Percentiles rank a stretch among this genome's conserved stretches.
These are phyloP conservation scores for Astrothelium subdiscretum DNA, from an alignment of 495 filamentous ascomycete genomes.

Conservation along the genomic window DNA sequence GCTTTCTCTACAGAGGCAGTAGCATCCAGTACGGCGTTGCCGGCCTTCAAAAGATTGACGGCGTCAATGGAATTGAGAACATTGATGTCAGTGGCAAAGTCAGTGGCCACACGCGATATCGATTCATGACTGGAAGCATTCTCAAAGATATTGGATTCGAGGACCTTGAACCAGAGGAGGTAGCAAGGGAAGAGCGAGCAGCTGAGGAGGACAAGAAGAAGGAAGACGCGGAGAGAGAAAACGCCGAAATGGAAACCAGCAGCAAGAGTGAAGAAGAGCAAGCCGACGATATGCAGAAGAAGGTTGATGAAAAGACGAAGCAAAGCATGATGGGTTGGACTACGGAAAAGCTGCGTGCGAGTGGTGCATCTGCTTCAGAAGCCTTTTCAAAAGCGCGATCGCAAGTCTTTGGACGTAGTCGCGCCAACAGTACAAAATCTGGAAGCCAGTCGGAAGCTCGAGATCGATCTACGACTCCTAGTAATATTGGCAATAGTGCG, in stretches of 20 bases:
- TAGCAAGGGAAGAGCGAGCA: conserved; percentile 48
- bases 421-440: neutral
- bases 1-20: conserved; percentile 64
- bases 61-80: conserved; percentile 61
- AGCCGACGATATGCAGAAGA: conserved; percentile 22
- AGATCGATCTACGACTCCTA: neutral
- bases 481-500: neutral
- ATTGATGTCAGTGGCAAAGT: conserved; percentile 62
- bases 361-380: neutral
- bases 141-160: conserved; percentile 57
- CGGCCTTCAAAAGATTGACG: conserved; percentile 54
- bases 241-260: conserved; percentile 33
- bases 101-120: conserved; percentile 60
- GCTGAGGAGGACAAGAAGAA: conserved; percentile 45
- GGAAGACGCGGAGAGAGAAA: conserved; percentile 42
- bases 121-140: conserved; percentile 56
- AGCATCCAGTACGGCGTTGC: conserved; percentile 68
- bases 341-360: conserved; percentile 11
- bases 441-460: neutral
- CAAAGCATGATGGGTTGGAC: conserved; percentile 21
- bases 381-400: neutral
- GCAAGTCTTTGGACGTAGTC: neutral
- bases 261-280: conserved; percentile 21
- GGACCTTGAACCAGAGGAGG: conserved; percentile 43
- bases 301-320: conserved; percentile 27